A percentile compares a stretch with the other conserved stretches of the same genome.
Conservation (phyloP, 129 eudicot genomes). For the Escallonia rubra region DNA sequence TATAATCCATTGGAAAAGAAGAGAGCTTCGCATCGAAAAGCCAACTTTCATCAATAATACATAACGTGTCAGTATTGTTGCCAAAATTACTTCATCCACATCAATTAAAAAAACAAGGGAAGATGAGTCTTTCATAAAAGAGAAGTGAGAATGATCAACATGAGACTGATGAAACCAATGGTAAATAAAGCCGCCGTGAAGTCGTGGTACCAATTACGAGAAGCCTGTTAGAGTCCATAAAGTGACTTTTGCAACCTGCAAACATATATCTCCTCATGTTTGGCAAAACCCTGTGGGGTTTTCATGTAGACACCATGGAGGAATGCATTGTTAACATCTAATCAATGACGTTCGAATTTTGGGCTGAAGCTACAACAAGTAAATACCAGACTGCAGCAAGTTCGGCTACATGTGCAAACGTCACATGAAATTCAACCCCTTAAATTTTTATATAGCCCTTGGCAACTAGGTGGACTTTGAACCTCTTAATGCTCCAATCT, state of each 20-base stretch:
- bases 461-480: neutral
- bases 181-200: neutral
- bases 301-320: constrained; percentile 6
- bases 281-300: neutral
- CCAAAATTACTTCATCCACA: constrained; percentile 7
- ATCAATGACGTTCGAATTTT: neutral
- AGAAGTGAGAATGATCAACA: neutral
- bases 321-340: constrained; percentile 2
- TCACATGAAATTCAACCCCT: neutral
- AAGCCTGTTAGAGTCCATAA: constrained; percentile 1
- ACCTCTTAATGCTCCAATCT: neutral
- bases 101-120: neutral
- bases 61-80: neutral
- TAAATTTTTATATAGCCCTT: constrained; percentile 5
- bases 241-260: neutral
- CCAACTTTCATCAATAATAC: neutral
- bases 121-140: too few species aligned
- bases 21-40: neutral
- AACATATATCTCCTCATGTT: neutral
- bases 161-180: neutral
- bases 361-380: neutral
- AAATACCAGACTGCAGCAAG: neutral
- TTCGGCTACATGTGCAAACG: neutral
- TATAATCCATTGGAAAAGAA: neutral
- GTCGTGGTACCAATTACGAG: neutral